A percentile compares a stretch with the other conserved stretches of the same genome.
Conservation (phyloP, 192 early-diverging fungal genomes). For the Podila epicladia region DNA sequence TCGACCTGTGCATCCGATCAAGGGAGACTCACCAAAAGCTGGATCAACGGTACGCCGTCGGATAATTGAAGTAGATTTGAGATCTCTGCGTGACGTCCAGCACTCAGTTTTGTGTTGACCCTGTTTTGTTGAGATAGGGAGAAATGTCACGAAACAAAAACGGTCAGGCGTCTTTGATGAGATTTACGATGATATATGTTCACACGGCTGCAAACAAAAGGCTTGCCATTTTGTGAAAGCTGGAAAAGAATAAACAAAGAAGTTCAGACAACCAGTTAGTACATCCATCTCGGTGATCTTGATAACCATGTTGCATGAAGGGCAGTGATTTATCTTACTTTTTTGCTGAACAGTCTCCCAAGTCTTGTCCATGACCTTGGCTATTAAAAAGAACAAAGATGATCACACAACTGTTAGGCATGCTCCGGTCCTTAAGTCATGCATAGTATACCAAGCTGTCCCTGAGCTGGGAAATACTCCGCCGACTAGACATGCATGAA, state of each 20-base stretch:
- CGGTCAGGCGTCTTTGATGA: too few species aligned
- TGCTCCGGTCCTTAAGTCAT: too few species aligned
- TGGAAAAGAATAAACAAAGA: slow-evolving; percentile 34
- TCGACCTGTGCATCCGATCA: not conserved
- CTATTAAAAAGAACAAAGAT: slow-evolving; percentile 23
- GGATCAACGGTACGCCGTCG: slow-evolving; percentile 65
- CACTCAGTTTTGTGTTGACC: slow-evolving; percentile 82
- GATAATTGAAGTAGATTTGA: slow-evolving; percentile 54
- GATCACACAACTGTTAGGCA: not conserved
- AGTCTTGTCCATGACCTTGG: slow-evolving; percentile 72
- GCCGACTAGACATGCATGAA: not conserved
- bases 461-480: too few species aligned
- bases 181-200: too few species aligned
- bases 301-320: not conserved
- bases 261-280: not conserved
- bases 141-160: not conserved
- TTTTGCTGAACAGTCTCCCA: slow-evolving; percentile 96
- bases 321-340: slow-evolving; percentile 68
- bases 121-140: slow-evolving; percentile 26
- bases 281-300: not conserved
- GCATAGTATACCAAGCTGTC: not conserved
- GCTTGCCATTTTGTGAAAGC: slow-evolving; percentile 86
- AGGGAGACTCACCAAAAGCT: slow-evolving; percentile 59
- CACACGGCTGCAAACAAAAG: too few species aligned
- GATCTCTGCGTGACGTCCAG: slow-evolving; percentile 55